These are phyloP conservation scores for Acanthamoeba divionensis DNA, from an alignment of 208 protist genomes.

Conservation along the genomic window DNA sequence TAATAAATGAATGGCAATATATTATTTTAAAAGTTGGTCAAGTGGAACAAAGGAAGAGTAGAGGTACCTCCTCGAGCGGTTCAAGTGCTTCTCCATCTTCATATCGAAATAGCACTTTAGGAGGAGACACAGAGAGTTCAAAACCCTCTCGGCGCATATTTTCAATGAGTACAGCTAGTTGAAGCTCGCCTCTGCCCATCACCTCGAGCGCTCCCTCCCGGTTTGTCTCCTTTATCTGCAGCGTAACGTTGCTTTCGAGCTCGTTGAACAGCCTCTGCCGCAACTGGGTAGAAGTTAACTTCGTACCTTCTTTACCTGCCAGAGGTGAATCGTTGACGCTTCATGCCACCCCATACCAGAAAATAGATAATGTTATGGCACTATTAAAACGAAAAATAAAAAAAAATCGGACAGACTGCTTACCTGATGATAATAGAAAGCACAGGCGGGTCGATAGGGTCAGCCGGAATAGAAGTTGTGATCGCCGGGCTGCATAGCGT, in stretches of 20 bases:
- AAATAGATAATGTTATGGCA: not conserved
- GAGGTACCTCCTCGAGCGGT: constrained; percentile 80
- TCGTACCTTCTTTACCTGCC: constrained; percentile 86
- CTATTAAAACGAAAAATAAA: not conserved
- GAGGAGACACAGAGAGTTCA: constrained; percentile 94
- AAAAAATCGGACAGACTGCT: not conserved
- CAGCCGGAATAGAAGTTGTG: constrained; percentile 61
- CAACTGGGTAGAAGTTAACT: constrained; percentile 75
- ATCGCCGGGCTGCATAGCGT: constrained; percentile 59
- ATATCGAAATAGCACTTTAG: constrained; percentile 84
- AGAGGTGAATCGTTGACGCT: constrained; percentile 86
- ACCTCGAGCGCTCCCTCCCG: constrained; percentile 75
- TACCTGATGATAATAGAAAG: constrained; percentile 35
- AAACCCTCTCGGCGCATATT: constrained; percentile 96
- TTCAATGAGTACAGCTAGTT: constrained; percentile 96
- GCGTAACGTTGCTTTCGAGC: constrained; percentile 90
- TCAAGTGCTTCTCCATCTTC: constrained; percentile 68
- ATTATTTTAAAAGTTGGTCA: not conserved
- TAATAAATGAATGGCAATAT: too few relatives aligned
- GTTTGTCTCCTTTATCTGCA: constrained; percentile 32
- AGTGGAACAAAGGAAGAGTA: too few relatives aligned
- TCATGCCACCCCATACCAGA: not conserved
- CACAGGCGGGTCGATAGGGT: constrained; percentile 92
- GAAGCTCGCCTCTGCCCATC: constrained; percentile 92
- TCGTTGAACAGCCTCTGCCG: constrained; percentile 80